These are phyloP conservation scores for Citrus maxima DNA, from an alignment of 345 rosid genomes.

Conservation along the genomic window DNA sequence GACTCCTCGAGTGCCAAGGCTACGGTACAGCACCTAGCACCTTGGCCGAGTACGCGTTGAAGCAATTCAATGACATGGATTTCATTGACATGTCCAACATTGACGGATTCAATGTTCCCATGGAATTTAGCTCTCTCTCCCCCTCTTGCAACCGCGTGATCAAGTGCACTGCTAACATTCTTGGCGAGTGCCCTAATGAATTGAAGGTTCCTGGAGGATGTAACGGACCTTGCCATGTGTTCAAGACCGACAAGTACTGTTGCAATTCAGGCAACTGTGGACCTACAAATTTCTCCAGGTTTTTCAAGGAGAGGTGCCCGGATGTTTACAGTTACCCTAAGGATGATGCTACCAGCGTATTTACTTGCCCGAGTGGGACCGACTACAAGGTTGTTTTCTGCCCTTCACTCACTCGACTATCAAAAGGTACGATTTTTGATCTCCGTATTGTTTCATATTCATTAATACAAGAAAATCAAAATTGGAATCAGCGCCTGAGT, in stretches of 20 bases:
- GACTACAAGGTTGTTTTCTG: slow-evolving; percentile 34
- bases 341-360: slow-evolving; percentile 36
- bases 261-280: slow-evolving; percentile 42
- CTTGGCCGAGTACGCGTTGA: slow-evolving; percentile 23
- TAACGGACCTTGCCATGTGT: slow-evolving; percentile 35
- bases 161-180: slow-evolving; percentile 34
- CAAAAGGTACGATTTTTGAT: too few relatives aligned
- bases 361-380: slow-evolving; percentile 32
- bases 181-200: slow-evolving; percentile 35
- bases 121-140: slow-evolving; percentile 32
- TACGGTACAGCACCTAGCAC: slow-evolving; percentile 30
- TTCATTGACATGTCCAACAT: slow-evolving; percentile 34
- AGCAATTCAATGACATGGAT: slow-evolving; percentile 19
- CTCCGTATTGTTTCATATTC: too few relatives aligned
- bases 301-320: slow-evolving; percentile 49
- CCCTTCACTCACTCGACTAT: background rate
- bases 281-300: slow-evolving; percentile 38
- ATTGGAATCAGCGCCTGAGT: too few relatives aligned
- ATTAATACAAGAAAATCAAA: too few relatives aligned
- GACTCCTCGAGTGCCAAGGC: slow-evolving; percentile 26
- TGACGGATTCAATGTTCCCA: slow-evolving; percentile 38
- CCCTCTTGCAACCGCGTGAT: slow-evolving; percentile 16
- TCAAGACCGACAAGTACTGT: slow-evolving; percentile 40
- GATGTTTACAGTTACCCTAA: slow-evolving; percentile 55
- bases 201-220: slow-evolving; percentile 41